A percentile compares a stretch with the other conserved stretches of the same genome.
Conservation (phyloP, 495 filamentous ascomycete genomes). For the Hypoxylon lienhwacheense region DNA sequence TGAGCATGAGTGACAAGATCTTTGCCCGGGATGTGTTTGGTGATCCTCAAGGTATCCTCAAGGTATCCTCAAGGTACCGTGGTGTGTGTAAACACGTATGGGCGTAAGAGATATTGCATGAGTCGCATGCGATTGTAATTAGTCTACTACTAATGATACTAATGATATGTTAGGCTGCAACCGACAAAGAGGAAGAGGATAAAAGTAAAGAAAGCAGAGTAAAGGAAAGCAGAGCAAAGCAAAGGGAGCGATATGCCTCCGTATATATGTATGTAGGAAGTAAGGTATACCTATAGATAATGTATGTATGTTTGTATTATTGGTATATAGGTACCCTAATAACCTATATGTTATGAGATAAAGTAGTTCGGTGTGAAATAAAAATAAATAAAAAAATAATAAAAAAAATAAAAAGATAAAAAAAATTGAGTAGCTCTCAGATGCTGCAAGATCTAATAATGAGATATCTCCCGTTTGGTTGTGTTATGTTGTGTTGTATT, state of each 20-base stretch:
- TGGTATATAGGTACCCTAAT: too few species aligned
- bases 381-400: slow-evolving; percentile 14
- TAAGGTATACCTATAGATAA: neutral
- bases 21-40: neutral
- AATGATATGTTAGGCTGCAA: slow-evolving; percentile 25
- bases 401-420: slow-evolving; percentile 16
- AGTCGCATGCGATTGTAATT: slow-evolving; percentile 11
- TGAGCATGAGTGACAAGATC: too few species aligned
- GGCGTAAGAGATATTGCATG: neutral
- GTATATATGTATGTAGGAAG: too few species aligned
- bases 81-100: too few species aligned
- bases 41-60: too few species aligned
- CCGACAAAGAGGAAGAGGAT: neutral
- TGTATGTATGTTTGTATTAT: slow-evolving; percentile 12
- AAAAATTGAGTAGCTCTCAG: slow-evolving; percentile 19
- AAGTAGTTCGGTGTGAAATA: slow-evolving; percentile 11
- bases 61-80: too few species aligned
- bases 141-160: too few species aligned
- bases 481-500: neutral
- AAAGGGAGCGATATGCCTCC: slow-evolving; percentile 1
- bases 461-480: slow-evolving; percentile 22
- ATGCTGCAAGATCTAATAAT: slow-evolving; percentile 21
- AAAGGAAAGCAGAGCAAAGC: neutral
- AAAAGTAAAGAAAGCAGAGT: too few species aligned
- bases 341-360: too few species aligned